Conservation (phyloP, 208 protist genomes). For the Leishmania gerbilli region DNA sequence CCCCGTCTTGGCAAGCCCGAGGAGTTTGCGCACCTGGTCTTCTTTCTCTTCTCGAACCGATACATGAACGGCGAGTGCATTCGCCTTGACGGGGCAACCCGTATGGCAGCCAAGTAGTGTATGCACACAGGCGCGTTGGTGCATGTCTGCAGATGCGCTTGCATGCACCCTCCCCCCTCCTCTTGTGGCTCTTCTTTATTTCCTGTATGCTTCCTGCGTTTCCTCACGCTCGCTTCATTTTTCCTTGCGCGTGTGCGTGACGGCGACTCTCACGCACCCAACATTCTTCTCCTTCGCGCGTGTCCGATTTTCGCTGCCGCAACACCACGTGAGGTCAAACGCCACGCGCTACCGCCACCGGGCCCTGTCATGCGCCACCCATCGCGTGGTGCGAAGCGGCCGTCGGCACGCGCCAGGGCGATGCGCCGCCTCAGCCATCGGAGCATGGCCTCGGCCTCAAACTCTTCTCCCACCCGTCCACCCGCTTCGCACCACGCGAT, state of each 20-base stretch:
- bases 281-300: background rate
- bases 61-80: constrained; percentile 81
- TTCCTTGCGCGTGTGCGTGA: background rate
- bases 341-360: background rate
- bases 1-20: constrained; percentile 56
- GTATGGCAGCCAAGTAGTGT: constrained; percentile 45
- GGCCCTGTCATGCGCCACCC: background rate
- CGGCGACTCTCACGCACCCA: too few species aligned
- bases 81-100: constrained; percentile 46
- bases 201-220: too few species aligned
- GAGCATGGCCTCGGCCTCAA: background rate
- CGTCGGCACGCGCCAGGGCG: background rate
- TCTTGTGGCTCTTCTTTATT: background rate
- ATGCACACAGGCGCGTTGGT: background rate
- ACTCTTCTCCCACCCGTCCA: background rate
- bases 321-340: background rate
- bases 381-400: background rate
- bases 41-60: constrained; percentile 69
- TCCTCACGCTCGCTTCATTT: too few species aligned
- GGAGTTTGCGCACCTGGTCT: constrained; percentile 69
- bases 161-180: too few species aligned
- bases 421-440: background rate
- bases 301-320: too few species aligned
- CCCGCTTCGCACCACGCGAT: background rate
- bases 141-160: background rate